A percentile compares a stretch with the other conserved stretches of the same genome.
Conservation (phyloP, 2,329 filamentous ascomycete genomes). For the Aspergillus oerlinghausenensis region DNA sequence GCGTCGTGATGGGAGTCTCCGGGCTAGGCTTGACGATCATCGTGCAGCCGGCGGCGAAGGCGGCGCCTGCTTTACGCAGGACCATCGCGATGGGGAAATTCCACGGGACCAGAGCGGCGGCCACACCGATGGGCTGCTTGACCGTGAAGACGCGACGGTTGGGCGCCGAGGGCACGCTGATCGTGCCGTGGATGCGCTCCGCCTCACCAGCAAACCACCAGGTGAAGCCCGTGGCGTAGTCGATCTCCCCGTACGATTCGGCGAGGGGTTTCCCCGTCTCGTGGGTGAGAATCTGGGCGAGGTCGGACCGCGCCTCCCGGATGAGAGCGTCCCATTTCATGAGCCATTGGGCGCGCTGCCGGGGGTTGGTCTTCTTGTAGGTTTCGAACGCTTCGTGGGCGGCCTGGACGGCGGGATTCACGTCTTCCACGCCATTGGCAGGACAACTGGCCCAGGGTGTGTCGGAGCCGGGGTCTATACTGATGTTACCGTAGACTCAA, state of each 20-base stretch:
- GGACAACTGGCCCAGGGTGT: slow-evolving; percentile 49
- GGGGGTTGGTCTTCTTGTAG: slow-evolving; percentile 58
- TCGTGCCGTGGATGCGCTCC: slow-evolving; percentile 58
- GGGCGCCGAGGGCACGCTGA: slow-evolving; percentile 56
- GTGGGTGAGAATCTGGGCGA: slow-evolving; percentile 59
- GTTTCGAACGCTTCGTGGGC: slow-evolving; percentile 58
- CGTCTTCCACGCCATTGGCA: slow-evolving; percentile 53
- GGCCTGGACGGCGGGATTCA: slow-evolving; percentile 55
- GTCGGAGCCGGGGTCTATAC: slow-evolving; percentile 49
- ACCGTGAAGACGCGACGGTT: slow-evolving; percentile 64
- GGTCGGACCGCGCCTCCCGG: slow-evolving; percentile 56
- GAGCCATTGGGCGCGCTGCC: slow-evolving; percentile 58
- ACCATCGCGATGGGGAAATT: slow-evolving; percentile 68
- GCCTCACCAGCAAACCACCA: slow-evolving; percentile 60
- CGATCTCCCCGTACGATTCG: slow-evolving; percentile 53
- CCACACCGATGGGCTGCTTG: slow-evolving; percentile 69
- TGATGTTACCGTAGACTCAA: slow-evolving; percentile 1
- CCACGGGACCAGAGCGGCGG: slow-evolving; percentile 67
- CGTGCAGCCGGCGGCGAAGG: slow-evolving; percentile 66
- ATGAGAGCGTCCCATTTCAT: slow-evolving; percentile 64
- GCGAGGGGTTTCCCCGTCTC: slow-evolving; percentile 56
- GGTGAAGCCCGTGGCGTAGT: slow-evolving; percentile 51
- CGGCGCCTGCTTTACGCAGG: slow-evolving; percentile 62
- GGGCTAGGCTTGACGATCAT: slow-evolving; percentile 71
- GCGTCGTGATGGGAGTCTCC: slow-evolving; percentile 57